Evolutionary conservation across 2,329 filamentous ascomycete genomes (phyloP).

Genomic region (Podosphaera xanthii): DNA sequence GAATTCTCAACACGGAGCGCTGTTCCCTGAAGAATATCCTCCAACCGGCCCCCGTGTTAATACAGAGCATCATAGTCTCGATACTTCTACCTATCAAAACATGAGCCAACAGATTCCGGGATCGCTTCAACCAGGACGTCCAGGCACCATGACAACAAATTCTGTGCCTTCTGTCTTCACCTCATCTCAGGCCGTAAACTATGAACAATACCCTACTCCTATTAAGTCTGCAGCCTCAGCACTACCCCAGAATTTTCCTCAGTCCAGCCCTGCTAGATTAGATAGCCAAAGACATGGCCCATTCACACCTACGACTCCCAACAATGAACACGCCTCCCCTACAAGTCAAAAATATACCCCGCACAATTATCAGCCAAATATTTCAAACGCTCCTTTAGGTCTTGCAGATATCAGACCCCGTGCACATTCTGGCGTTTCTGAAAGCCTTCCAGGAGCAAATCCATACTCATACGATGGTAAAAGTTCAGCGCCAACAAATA

Average conservation of each 20-base stretch:
- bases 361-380: constrained; percentile 33
- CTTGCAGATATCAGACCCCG: constrained; percentile 79
- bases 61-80: constrained; percentile 32
- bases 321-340: constrained; percentile 37
- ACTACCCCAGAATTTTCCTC: constrained; percentile 44
- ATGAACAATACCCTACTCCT: constrained; percentile 36
- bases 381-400: constrained; percentile 71
- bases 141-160: constrained; percentile 27
- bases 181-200: constrained; percentile 26
- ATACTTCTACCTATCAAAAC: constrained; percentile 22
- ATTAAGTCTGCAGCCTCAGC: constrained; percentile 42
- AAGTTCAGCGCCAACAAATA: constrained; percentile 46
- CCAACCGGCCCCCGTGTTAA: constrained; percentile 29
- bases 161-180: constrained; percentile 35
- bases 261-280: constrained; percentile 51
- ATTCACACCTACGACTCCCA: constrained; percentile 34
- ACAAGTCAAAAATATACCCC: constrained; percentile 31
- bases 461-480: constrained; percentile 41
- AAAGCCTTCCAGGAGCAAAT: constrained; percentile 38
- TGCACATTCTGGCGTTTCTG: constrained; percentile 58
- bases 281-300: constrained; percentile 29
- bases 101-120: constrained; percentile 28
- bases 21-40: constrained; percentile 23
- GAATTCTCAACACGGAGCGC: constrained; percentile 11
- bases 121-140: constrained; percentile 35